Evolutionary conservation across 2,329 filamentous ascomycete species (phyloP).

Genomic region (Nannizzia gypsea): DNA sequence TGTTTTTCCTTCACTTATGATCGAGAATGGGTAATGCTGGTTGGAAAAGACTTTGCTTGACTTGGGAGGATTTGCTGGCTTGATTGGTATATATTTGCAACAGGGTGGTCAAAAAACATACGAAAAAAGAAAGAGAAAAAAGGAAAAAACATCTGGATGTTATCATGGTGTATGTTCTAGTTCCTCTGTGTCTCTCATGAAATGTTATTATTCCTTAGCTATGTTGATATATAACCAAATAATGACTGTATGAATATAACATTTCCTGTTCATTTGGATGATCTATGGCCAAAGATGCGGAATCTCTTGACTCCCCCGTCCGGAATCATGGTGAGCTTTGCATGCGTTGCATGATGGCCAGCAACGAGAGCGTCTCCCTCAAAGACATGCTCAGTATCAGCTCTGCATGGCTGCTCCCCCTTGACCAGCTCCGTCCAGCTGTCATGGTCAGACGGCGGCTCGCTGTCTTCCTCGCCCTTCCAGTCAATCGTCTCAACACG

Average conservation of each 20-base stretch:
- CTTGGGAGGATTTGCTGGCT: background rate
- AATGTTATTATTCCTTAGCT: background rate
- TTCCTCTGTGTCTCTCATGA: background rate
- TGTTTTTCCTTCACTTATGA: background rate
- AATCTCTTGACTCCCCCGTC: conserved; percentile 88
- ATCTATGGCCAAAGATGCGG: conserved; percentile 57
- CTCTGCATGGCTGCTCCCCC: conserved; percentile 28
- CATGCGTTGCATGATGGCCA: conserved; percentile 66
- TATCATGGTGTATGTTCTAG: background rate
- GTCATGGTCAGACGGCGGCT: conserved; percentile 25
- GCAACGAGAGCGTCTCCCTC: conserved; percentile 46
- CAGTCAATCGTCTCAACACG: conserved; percentile 27
- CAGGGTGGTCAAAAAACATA: background rate
- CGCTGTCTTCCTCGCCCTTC: conserved; percentile 13
- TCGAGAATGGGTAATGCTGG: background rate
- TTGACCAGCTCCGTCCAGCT: conserved; percentile 29
- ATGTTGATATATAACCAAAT: background rate
- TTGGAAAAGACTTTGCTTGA: background rate
- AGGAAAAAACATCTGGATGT: background rate
- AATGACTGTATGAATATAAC: background rate
- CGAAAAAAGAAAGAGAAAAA: background rate
- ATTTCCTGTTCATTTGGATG: background rate
- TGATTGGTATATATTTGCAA: background rate
- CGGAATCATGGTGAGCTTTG: conserved; percentile 85
- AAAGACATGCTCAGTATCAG: conserved; percentile 33